phyloP scores from a whole-genome alignment of 2,329 filamentous ascomycete species.

The Didymella pinodella region DNA sequence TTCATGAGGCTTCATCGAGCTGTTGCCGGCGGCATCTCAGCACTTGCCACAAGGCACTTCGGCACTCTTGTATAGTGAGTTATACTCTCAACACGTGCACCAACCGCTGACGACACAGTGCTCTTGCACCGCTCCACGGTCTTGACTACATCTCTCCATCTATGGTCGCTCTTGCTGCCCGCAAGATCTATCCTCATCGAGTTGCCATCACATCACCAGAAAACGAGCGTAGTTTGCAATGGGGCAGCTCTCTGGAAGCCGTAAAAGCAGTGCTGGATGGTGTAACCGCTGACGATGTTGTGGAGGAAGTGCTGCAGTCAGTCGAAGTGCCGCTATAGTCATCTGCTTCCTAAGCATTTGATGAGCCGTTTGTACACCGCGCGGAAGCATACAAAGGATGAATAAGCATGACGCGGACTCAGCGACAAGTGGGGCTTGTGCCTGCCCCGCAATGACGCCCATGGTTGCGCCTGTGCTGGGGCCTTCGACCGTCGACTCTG shows the following conservation, averaged over 20 bases:
- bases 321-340: conserved; percentile 64
- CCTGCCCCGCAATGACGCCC: conserved; percentile 27
- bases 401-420: conserved; percentile 42
- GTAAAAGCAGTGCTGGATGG: conserved; percentile 71
- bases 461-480: conserved; percentile 22
- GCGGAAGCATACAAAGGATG: conserved; percentile 22
- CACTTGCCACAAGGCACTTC: conserved; percentile 80
- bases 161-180: conserved; percentile 79
- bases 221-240: conserved; percentile 88
- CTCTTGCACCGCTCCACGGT: conserved; percentile 81
- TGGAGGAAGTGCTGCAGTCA: conserved; percentile 65
- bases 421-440: conserved; percentile 28
- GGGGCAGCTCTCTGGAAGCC: conserved; percentile 80
- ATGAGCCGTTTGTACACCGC: not conserved
- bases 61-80: conserved; percentile 68
- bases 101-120: conserved; percentile 50
- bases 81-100: not conserved
- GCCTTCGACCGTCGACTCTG: conserved; percentile 11
- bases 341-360: not conserved
- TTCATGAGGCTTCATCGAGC: conserved; percentile 90
- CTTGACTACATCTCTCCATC: conserved; percentile 84
- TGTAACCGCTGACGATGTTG: conserved; percentile 62
- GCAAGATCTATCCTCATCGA: conserved; percentile 88
- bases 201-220: conserved; percentile 73
- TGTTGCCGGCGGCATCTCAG: conserved; percentile 78